Evolutionary conservation across 2,329 filamentous ascomycete species (phyloP), one percentile per base, ranked within the genome.

Genomic region (Cladophialophora psammophila): DNA sequence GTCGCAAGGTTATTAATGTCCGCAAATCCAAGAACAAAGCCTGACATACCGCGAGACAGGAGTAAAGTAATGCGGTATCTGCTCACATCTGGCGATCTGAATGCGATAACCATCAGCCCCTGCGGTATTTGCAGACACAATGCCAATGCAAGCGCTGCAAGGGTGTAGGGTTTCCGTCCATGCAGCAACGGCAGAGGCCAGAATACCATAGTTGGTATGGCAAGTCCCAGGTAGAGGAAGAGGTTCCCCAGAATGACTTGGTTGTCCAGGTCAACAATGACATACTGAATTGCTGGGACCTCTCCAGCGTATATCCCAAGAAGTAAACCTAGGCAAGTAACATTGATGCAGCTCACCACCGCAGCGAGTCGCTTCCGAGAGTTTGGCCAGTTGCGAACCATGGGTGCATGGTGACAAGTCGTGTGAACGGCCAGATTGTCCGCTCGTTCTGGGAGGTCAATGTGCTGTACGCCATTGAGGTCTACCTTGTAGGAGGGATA

Each of bases 261-360:
- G 72, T 92, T 90, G 53, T 86, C 79, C 67, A 88, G 83, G 72
- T 93, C 90, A 31, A 87, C 88, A 69, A 94, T 86, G 72, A 88
- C 89, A 76, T 93, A 93, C 75, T 93, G 91, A 32, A 94, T 91
- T 3, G 88, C 87, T n/a, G 91, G 90, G 0, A 93, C 90, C 71
- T 93, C 85, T 2, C 91, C 91, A 63, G 90, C 89, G 75, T 93
- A 94, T 26, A 93, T 90, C 0, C 91, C 91, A 65, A 92, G 81
- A 26, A 93, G 81, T 32, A 91, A 80, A 0, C 91, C 91, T 54
- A 93, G 83, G 62, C 92, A 80, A 13, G 89, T 87, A 5, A 91
- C 92, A 72, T 91, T 92, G 71, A 90, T 80, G 74, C 91, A 94
- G 9, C 90, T 88, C 65, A 92, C 86, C 3, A 83, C 78, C 3